A percentile compares a stretch with the other conserved stretches of the same genome.
Evolutionary conservation across 148 eudicot species (phyloP).

Genomic region (Cornus controversa): DNA sequence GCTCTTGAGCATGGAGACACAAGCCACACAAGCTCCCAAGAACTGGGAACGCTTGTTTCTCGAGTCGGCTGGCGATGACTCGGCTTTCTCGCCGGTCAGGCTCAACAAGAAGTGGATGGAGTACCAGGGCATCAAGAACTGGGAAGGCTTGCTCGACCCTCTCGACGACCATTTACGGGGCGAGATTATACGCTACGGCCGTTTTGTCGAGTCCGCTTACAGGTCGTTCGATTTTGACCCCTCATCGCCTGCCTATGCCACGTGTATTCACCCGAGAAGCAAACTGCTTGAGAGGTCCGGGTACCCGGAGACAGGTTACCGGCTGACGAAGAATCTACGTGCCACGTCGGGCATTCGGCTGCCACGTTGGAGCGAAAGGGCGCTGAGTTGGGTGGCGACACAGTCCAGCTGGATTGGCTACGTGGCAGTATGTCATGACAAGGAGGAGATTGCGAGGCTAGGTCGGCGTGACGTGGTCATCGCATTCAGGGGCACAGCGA

Average conservation of each 20-base stretch:
- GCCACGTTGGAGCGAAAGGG: slow-evolving; percentile 58
- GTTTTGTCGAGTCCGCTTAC: slow-evolving; percentile 73
- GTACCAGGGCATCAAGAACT: slow-evolving; percentile 60
- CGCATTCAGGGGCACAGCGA: slow-evolving; percentile 80
- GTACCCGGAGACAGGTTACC: slow-evolving; percentile 44
- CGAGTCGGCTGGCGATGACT: not conserved
- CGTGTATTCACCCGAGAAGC: slow-evolving; percentile 33
- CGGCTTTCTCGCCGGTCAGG: not conserved
- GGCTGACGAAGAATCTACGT: slow-evolving; percentile 45
- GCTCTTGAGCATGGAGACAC: too few relatives aligned
- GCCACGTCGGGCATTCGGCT: slow-evolving; percentile 72
- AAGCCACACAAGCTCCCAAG: not conserved
- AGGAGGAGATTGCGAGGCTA: slow-evolving; percentile 49
- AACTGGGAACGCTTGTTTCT: slow-evolving; percentile 6
- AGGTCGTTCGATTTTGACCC: slow-evolving; percentile 65
- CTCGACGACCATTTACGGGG: slow-evolving; percentile 53
- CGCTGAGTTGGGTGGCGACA: slow-evolving; percentile 28
- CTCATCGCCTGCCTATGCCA: slow-evolving; percentile 42
- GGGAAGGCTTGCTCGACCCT: slow-evolving; percentile 89
- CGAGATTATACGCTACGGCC: slow-evolving; percentile 78
- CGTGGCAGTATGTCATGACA: slow-evolving; percentile 68
- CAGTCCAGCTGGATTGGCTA: slow-evolving; percentile 85
- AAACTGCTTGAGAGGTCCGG: slow-evolving; percentile 40
- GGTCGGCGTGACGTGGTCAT: slow-evolving; percentile 88
- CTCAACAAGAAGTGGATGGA: slow-evolving; percentile 61